Base-by-base conservation (phyloP, 306 rosid species). In the Trifolium pratense region DNA sequence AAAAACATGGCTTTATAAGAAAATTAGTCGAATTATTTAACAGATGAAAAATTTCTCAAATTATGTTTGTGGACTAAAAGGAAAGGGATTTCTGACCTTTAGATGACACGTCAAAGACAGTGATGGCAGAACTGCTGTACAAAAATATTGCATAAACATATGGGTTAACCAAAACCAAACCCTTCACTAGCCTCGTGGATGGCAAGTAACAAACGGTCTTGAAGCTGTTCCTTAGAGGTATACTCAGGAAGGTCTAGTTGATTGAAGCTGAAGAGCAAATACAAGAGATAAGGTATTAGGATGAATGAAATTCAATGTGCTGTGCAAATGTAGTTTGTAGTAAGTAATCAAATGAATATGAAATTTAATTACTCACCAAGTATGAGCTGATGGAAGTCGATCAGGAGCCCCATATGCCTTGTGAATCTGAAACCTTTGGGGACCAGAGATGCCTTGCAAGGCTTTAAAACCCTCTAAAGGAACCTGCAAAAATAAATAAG, bases 351-450 rank as follows among this genome's bases (percentile, higher is more conserved):
- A 14, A 15, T 14, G 48, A 58, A n/a, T 6, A 52, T 20, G 36
- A 56, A 73, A 62, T 45, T 17, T 25, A 23, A 37, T 21, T 40
- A 73, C 82, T 84, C 84, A 94, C 99, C 99, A 95, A 78, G 99
- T 95, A 90, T 95, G 99, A 46, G 99, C 99, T 1, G 97, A 95
- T 42, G 99, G 99, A 39, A 95, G 81, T 49, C 97, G 82, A 84
- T 95, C 99, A 43, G 99, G 97, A 81, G 96, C 92, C 68, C 99
- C 99, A 75, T 95, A 95, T 17, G 99, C 97, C 89, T 90, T 95
- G 89, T 91, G 99, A 82, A 95, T 88, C 87, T 95, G 99, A 85
- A 95, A 95, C 91, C 89, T 87, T 74, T 95, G 99, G 59, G 99
- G 88, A 76, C 99, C 99, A 66, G 99, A 95, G 68, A 95, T 92